Evolutionary conservation across 352 stramenopile genomes (phyloP), one percentile per base, ranked within the genome.

Genomic region (Peronospora farinosa): DNA sequence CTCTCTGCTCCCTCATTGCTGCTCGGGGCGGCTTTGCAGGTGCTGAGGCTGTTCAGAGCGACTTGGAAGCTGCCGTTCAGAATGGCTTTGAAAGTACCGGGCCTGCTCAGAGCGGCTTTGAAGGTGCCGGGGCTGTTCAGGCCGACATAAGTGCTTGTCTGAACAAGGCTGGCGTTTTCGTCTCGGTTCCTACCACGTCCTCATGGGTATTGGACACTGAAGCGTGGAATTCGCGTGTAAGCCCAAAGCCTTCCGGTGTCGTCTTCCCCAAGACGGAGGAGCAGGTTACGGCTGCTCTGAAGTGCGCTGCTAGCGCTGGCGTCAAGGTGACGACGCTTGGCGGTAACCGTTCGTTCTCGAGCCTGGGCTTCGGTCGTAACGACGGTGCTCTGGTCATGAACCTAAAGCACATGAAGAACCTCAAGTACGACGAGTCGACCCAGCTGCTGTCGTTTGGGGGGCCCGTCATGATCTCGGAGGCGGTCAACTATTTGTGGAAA

Each of bases 301-400:
- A 59, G 23, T 65, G 57, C n/a, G 57, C 57, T 6, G 57, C 57
- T 40, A 15, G 48, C 32, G 35, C 33, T 17, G 51, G 51, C n/a
- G 31, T 60, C 10, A 65, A 65, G 40, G 57, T 65, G 40, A 60
- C 57, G 17, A 65, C 57, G 2, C 45, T 65, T 10, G 54, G 54
- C 36, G 54, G 54, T 27, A 63, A 63, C 54, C 54, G 55, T 12
- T 64, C 55, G n/a, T 64, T 64, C 49, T 64, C 55, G 11, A 64
- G 55, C 32, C 59, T 64, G 57, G 57, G 57, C 8, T 65, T 65
- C 31, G 57, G 57, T 17, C 57, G 57, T 17, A 35, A 65, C n/a
- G 57, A 63, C 19, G 57, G 51, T 40, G 57, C 57, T 45, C 51
- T 65, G 9, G 37, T 65, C 33, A 60, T 65, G 8, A 65, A 60